Percentiles rank a stretch among this genome's conserved stretches.
Conservation (phyloP, 306 rosid species). For the Acacia confusa region DNA sequence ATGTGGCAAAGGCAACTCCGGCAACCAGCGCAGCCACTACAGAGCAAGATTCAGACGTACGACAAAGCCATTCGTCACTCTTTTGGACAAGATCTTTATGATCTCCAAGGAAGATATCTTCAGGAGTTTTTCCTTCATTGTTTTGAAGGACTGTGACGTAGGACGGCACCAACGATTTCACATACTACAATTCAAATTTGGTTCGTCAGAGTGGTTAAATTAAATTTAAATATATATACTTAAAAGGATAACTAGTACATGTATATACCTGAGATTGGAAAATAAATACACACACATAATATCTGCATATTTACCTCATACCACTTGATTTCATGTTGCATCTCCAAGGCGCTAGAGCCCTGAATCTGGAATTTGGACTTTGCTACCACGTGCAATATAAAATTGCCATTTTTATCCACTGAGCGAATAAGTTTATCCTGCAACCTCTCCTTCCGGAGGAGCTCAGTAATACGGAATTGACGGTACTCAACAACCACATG, state of each 20-base stretch:
- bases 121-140: neutral
- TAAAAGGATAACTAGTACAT: neutral
- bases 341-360: neutral
- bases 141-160: neutral
- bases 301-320: neutral
- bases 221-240: no score
- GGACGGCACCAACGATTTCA: neutral
- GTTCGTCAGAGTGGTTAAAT: no score
- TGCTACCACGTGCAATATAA: slow-evolving; percentile 62
- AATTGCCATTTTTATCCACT: slow-evolving; percentile 46
- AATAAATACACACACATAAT: no score
- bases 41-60: neutral
- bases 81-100: neutral
- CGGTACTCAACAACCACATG: slow-evolving; percentile 61
- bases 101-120: neutral
- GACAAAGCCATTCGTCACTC: neutral
- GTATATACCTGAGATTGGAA: neutral
- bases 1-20: no score
- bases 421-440: neutral
- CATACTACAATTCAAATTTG: neutral
- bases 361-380: slow-evolving; percentile 1
- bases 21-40: no score
- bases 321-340: neutral
- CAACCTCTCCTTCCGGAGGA: neutral
- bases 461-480: slow-evolving; percentile 34